A percentile compares a stretch with the other conserved stretches of the same genome.
Evolutionary conservation across 116 monocot species (phyloP).

Genomic region (Posidonia oceanica): DNA sequence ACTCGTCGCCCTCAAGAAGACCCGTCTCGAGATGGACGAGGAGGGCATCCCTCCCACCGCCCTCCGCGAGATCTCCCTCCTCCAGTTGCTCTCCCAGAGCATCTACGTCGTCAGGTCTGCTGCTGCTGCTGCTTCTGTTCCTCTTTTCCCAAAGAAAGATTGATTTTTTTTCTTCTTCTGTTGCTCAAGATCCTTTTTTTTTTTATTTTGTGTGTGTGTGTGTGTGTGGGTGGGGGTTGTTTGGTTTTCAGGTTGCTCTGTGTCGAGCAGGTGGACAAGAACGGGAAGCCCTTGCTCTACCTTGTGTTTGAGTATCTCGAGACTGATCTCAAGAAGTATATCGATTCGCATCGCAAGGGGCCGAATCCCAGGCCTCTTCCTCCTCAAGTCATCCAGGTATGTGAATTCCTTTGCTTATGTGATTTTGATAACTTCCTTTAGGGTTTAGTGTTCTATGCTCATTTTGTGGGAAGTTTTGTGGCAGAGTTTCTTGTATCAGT

Average conservation of each 20-base stretch:
- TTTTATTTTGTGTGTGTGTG: background rate
- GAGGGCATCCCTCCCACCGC: conserved; percentile 95
- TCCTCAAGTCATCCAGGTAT: conserved; percentile 33
- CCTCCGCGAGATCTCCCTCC: conserved; percentile 90
- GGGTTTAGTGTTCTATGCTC: background rate
- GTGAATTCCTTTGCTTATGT: background rate
- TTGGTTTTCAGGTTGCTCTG: conserved; percentile 33
- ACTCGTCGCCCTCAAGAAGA: conserved; percentile 95
- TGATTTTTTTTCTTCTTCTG: background rate
- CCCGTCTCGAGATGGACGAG: conserved; percentile 89
- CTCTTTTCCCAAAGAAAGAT: background rate
- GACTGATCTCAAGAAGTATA: conserved; percentile 74
- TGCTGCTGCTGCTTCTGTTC: background rate
- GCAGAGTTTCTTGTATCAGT: conserved; percentile 90
- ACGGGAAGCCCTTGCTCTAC: conserved; percentile 47
- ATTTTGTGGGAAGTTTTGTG: conserved; percentile 4
- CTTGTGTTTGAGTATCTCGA: conserved; percentile 70
- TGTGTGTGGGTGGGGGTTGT: no score
- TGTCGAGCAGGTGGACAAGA: conserved; percentile 65
- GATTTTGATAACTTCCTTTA: no score
- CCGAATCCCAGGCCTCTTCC: conserved; percentile 44
- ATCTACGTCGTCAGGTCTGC: conserved; percentile 69
- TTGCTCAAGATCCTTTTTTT: background rate
- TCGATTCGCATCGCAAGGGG: conserved; percentile 47
- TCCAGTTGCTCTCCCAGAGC: conserved; percentile 78